Evolutionary conservation across 1,139 yeast species (phyloP).

Genomic region (Blastobotrys proliferans): DNA sequence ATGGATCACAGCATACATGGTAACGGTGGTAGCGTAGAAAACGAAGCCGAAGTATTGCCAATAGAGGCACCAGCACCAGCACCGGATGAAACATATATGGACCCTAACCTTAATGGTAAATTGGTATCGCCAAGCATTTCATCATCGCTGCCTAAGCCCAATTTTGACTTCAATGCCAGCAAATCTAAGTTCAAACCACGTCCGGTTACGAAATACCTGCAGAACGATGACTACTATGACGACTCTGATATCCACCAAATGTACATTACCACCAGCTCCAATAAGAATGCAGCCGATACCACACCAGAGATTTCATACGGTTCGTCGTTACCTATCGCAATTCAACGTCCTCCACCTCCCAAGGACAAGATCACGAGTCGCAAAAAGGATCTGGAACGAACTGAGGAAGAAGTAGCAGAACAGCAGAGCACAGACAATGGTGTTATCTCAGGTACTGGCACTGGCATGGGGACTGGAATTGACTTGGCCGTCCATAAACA

Average conservation of each 20-base stretch:
- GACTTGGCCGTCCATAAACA: background rate
- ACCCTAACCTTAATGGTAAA: constrained; percentile 1
- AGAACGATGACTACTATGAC: constrained; percentile 10
- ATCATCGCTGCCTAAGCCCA: constrained; percentile 16
- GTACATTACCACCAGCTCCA: constrained; percentile 2
- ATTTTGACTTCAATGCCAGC: constrained; percentile 5
- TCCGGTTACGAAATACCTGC: constrained; percentile 16
- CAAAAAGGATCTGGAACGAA: constrained; percentile 16
- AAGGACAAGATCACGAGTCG: constrained; percentile 18
- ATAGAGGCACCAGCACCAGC: constrained; percentile 1
- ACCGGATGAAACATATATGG: background rate
- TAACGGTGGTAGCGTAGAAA: constrained; percentile 4
- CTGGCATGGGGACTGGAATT: background rate
- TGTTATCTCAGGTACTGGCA: background rate
- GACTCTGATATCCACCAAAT: background rate
- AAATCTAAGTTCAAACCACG: constrained; percentile 19
- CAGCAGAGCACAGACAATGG: background rate
- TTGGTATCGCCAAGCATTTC: constrained; percentile 19
- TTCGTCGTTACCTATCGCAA: background rate
- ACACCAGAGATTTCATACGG: background rate
- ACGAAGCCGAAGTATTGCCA: background rate
- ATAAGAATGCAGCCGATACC: background rate
- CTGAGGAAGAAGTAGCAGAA: background rate
- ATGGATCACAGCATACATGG: constrained; percentile 10
- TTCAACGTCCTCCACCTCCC: background rate